Conservation (phyloP, 1,284 basidiomycete species). For the Melampsora americana region DNA sequence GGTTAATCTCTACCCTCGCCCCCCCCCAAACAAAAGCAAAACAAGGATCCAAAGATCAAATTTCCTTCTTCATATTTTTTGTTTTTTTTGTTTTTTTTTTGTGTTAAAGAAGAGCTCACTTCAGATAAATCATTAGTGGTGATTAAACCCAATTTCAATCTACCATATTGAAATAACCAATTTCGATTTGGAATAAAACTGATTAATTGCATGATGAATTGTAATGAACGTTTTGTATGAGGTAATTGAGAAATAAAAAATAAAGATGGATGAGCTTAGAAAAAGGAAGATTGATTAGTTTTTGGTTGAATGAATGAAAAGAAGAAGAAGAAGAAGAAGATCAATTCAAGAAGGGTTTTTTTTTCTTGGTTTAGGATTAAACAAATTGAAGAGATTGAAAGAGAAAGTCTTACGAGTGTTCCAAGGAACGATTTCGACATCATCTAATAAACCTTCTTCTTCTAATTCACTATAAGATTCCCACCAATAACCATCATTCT, state of each 20-base stretch:
- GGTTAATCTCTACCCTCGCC: constrained; percentile 23
- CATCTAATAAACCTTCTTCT: constrained; percentile 60
- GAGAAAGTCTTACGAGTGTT: constrained; percentile 50
- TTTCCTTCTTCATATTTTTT: too few relatives aligned
- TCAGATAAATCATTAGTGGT: constrained; percentile 66
- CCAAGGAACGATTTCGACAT: constrained; percentile 56
- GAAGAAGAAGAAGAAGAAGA: not conserved
- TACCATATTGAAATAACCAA: constrained; percentile 79
- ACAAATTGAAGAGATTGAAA: not conserved
- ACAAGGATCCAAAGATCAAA: too few relatives aligned
- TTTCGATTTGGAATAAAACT: constrained; percentile 66
- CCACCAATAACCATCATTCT: constrained; percentile 58
- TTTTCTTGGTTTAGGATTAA: too few relatives aligned
- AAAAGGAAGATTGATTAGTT: not conserved
- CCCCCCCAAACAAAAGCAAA: too few relatives aligned
- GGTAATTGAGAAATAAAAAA: constrained; percentile 71
- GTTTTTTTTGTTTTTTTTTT: not conserved
- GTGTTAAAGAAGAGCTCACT: constrained; percentile 58
- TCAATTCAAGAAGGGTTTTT: constrained; percentile 22
- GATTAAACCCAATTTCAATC: constrained; percentile 71
- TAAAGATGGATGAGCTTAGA: constrained; percentile 66
- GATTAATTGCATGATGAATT: constrained; percentile 71
- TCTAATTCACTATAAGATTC: constrained; percentile 62
- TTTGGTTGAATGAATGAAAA: too few relatives aligned
- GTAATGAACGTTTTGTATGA: constrained; percentile 68